These are phyloP conservation scores for Aspergillus nanangensis DNA, from an alignment of 495 filamentous ascomycete species.

Conservation along the genomic window DNA sequence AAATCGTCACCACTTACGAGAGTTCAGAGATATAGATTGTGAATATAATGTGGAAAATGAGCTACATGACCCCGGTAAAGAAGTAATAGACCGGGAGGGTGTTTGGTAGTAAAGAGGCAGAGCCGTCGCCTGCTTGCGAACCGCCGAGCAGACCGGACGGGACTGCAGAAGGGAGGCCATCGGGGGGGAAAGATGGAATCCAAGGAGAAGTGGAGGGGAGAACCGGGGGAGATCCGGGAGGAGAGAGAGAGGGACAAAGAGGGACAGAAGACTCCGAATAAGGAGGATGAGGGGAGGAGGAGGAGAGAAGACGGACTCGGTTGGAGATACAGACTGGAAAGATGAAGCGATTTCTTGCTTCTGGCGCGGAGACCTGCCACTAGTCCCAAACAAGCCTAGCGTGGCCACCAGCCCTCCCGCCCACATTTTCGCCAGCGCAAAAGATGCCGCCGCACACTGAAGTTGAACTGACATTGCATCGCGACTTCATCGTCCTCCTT, in stretches of 20 bases:
- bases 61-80: slow-evolving; percentile 29
- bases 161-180: slow-evolving; percentile 38
- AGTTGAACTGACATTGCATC: slow-evolving; percentile 1
- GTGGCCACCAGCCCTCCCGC: slow-evolving; percentile 32
- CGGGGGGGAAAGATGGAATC: too few species aligned
- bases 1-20: slow-evolving; percentile 26
- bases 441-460: slow-evolving; percentile 27
- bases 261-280: slow-evolving; percentile 3
- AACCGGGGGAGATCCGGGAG: slow-evolving; percentile 3
- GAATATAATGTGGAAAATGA: slow-evolving; percentile 30
- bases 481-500: slow-evolving; percentile 6
- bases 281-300: slow-evolving; percentile 4
- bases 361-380: slow-evolving; percentile 21
- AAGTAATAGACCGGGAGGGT: slow-evolving; percentile 25
- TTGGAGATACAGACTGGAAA: slow-evolving; percentile 8
- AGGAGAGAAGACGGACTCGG: not conserved
- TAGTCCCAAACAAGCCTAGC: slow-evolving; percentile 32
- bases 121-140: slow-evolving; percentile 31
- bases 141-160: slow-evolving; percentile 26
- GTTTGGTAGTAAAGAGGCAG: slow-evolving; percentile 22
- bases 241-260: slow-evolving; percentile 2
- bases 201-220: not conserved
- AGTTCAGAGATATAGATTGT: slow-evolving; percentile 20
- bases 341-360: slow-evolving; percentile 18
- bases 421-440: slow-evolving; percentile 36